Base-by-base conservation (phyloP, 2,329 filamentous ascomycete species). In the Scytalidium sp. region DNA sequence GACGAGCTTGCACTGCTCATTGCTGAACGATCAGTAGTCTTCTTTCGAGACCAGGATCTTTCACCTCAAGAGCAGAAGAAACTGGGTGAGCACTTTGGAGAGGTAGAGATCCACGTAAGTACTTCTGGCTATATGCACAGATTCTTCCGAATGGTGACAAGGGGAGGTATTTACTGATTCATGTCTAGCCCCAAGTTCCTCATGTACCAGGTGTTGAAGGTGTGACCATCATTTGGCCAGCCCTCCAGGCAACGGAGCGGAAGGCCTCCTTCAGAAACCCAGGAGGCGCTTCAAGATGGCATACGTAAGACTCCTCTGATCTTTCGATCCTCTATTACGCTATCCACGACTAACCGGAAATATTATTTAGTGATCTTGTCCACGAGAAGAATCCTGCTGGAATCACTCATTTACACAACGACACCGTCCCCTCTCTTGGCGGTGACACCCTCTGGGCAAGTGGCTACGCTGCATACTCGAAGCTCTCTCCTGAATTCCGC, bases 401-500 rank as follows among this genome's bases (percentile, higher is more conserved):
- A 5, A 80, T 88, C 47, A 88, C 85, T 0, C 84, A 87, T 62
- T 70, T 88, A 5, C 83, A 87, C 67, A 87, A 87, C 48, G 84
- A 87, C 62, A 84, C 83, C 0, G 73, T 89, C 0, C 63, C 63
- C 10, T 50, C 49, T 0, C 62, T 81, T 0, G 86, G 86, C 1
- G 86, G 86, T 10, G 86, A 90, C 64, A 89, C 86, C 0, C 75
- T 89, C 0, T 90, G 86, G 85, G 83, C 85, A 0, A 83, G 77
- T 50, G 84, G 85, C 1, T 89, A 89, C 61, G 72, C 80, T 0
- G 85, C 85, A 0, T 90, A 90, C 57, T 84, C 88, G 66, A 89
- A 89, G 67, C 75, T 89, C 0, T 86, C 82, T 1, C 86, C 85
- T 0, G 78, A 72, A 2, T 89, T 90, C 69, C 83, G 85, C 39